These are phyloP conservation scores for Ampelomyces quisqualis DNA, from an alignment of 2,329 filamentous ascomycete genomes.

Conservation along the genomic window DNA sequence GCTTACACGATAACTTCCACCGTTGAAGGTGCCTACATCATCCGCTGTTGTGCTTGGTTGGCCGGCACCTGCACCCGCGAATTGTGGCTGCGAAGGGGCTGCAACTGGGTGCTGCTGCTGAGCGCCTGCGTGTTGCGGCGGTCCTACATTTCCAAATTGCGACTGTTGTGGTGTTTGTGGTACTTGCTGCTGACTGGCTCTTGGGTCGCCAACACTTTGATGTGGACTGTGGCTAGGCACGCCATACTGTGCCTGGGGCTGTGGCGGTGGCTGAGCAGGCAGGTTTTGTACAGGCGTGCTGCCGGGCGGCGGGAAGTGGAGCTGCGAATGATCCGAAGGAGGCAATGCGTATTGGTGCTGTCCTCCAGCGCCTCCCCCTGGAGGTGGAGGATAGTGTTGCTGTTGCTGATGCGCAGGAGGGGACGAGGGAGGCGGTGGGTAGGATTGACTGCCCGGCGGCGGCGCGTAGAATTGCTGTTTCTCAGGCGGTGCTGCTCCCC, in stretches of 20 bases:
- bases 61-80: conserved; percentile 36
- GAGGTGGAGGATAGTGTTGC: conserved; percentile 39
- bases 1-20: conserved; percentile 88
- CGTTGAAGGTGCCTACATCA: conserved; percentile 95
- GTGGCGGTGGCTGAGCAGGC: conserved; percentile 24
- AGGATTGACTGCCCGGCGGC: conserved; percentile 37
- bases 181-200: conserved; percentile 24
- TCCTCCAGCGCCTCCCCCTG: conserved; percentile 18
- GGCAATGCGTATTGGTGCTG: conserved; percentile 36
- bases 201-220: conserved; percentile 5
- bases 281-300: conserved; percentile 24
- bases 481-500: conserved; percentile 34
- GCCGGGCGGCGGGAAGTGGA: conserved; percentile 33
- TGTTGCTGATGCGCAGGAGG: conserved; percentile 31
- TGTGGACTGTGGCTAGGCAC: conserved; percentile 34
- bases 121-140: neutral
- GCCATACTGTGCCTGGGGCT: conserved; percentile 31
- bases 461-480: conserved; percentile 45
- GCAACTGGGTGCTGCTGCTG: conserved; percentile 28
- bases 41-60: conserved; percentile 62
- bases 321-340: conserved; percentile 31
- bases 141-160: conserved; percentile 29
- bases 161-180: conserved; percentile 27
- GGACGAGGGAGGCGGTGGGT: conserved; percentile 40
- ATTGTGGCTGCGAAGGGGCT: conserved; percentile 20